These are phyloP conservation scores for Polytrichum commune DNA, from an alignment of 225 moss, liverwort and hornwort genomes.

Conservation along the genomic window DNA sequence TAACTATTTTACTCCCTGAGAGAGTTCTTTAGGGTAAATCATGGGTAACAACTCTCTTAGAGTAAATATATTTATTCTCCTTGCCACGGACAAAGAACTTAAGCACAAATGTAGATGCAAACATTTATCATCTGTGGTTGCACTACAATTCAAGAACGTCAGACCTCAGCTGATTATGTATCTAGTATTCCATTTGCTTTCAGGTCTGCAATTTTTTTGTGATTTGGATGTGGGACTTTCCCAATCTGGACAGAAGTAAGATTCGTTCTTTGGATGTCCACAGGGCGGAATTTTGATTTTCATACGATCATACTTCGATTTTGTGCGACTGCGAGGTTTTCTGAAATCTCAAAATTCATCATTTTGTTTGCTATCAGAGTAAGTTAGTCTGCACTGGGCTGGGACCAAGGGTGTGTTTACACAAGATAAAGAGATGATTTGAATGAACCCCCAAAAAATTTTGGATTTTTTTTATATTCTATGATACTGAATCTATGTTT, in stretches of 20 bases:
- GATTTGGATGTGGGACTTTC: neutral
- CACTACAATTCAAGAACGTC: too few relatives aligned
- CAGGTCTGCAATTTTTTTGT: too few relatives aligned
- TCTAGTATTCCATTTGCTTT: too few relatives aligned
- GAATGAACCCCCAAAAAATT: neutral
- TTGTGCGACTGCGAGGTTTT: constrained; percentile 83
- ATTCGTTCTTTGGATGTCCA: neutral
- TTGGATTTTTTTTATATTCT: neutral
- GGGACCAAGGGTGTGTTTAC: neutral
- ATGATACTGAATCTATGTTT: too few relatives aligned
- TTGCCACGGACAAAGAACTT: too few relatives aligned
- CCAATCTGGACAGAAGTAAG: constrained; percentile 3
- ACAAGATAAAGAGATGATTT: neutral
- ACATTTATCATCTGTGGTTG: too few relatives aligned
- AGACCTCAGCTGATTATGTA: too few relatives aligned
- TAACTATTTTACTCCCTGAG: too few relatives aligned
- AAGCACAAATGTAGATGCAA: too few relatives aligned
- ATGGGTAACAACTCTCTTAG: too few relatives aligned
- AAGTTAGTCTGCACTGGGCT: constrained; percentile 18
- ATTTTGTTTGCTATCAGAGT: constrained; percentile 91
- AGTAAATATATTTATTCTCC: too few relatives aligned
- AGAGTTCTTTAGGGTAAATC: too few relatives aligned
- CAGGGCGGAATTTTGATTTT: constrained; percentile 86
- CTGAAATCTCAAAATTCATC: constrained; percentile 75
- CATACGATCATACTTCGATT: constrained; percentile 68